These are phyloP conservation scores for Puccinia novopanici DNA, from an alignment of 1,284 basidiomycete genomes.

Conservation along the genomic window DNA sequence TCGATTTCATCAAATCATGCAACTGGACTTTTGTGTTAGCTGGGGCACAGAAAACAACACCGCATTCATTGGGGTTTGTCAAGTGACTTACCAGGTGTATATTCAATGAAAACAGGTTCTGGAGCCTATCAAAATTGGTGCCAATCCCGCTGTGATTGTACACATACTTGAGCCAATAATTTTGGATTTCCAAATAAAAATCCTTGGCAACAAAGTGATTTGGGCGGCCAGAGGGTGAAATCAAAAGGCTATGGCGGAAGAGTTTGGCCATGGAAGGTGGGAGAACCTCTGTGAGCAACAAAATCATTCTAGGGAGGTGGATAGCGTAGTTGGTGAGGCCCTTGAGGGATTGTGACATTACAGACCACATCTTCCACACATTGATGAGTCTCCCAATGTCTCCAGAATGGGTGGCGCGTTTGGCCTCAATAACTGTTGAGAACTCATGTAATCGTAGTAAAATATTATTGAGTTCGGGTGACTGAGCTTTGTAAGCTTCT, in stretches of 20 bases:
- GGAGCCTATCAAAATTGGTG: slow-evolving; percentile 2
- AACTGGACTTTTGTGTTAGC: no score
- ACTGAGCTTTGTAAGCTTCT: neutral
- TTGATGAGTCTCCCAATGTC: neutral
- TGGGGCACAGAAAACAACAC: no score
- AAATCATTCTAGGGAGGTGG: neutral
- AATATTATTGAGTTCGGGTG: neutral
- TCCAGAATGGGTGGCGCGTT: neutral
- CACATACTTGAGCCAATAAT: slow-evolving; percentile 23
- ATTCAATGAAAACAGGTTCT: slow-evolving; percentile 8
- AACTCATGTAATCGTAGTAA: neutral
- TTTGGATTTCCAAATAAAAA: slow-evolving; percentile 22
- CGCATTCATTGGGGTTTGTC: no score
- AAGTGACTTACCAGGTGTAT: slow-evolving; percentile 4
- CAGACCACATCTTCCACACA: slow-evolving; percentile 20
- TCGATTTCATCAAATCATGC: no score
- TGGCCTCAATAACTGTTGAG: slow-evolving; percentile 7
- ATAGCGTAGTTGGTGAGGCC: slow-evolving; percentile 5
- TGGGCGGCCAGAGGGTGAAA: neutral
- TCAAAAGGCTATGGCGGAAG: slow-evolving; percentile 13
- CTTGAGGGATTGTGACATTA: slow-evolving; percentile 7
- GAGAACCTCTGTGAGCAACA: neutral
- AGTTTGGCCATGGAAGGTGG: neutral
- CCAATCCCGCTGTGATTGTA: slow-evolving; percentile 4
- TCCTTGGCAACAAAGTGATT: slow-evolving; percentile 28